phyloP scores from a whole-genome alignment of 345 rosid species.

The Xanthoceras sorbifolium region DNA sequence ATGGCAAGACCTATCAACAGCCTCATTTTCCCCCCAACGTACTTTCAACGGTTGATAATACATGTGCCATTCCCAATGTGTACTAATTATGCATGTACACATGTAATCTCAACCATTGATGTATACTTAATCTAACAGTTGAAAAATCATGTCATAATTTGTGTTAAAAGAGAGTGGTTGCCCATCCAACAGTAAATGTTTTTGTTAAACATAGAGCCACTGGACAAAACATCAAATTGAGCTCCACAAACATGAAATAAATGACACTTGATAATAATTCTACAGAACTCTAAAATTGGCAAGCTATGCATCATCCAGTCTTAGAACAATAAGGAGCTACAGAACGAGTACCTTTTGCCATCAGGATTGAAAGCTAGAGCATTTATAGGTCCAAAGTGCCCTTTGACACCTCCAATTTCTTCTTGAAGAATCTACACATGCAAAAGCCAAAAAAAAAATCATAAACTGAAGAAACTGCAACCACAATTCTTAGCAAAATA shows the following conservation, averaged over 20 bases:
- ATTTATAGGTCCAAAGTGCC: slow-evolving; percentile 97
- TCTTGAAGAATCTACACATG: slow-evolving; percentile 66
- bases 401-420: slow-evolving; percentile 96
- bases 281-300: background rate
- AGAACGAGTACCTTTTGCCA: slow-evolving; percentile 69
- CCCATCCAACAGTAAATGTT: too few relatives aligned
- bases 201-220: background rate
- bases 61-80: background rate
- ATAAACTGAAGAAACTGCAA: background rate
- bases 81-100: background rate
- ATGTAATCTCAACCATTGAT: background rate
- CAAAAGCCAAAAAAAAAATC: background rate
- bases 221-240: background rate
- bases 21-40: too few relatives aligned
- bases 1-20: background rate
- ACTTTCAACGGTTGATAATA: too few relatives aligned
- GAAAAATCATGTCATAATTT: background rate
- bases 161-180: too few relatives aligned
- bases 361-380: slow-evolving; percentile 95
- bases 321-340: background rate
- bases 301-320: background rate
- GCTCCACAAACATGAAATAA: background rate
- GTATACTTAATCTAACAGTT: background rate
- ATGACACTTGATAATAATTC: background rate
- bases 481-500: background rate